Conservation (phyloP, 805 yeast genomes). For the Naumovozyma baii region DNA sequence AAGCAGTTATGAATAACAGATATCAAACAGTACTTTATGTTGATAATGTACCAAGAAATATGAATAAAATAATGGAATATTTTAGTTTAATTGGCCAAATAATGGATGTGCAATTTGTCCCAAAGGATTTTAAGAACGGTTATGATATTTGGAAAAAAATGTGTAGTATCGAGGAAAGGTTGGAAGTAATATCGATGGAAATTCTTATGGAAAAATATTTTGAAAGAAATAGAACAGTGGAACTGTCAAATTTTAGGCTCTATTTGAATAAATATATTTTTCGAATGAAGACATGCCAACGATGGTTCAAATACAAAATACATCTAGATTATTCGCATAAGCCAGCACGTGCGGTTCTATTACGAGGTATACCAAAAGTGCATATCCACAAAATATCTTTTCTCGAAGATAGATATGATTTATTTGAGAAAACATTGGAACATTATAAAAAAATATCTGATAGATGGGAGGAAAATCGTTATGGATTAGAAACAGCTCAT, state of each 20-base stretch:
- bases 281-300: background rate
- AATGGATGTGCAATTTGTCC: conserved; percentile 50
- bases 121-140: conserved; percentile 34
- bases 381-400: background rate
- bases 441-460: conserved; percentile 3
- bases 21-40: conserved; percentile 32
- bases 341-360: background rate
- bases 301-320: background rate
- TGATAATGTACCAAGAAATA: conserved; percentile 38
- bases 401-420: conserved; percentile 3
- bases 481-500: background rate
- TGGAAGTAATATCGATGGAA: conserved; percentile 36
- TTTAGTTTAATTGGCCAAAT: conserved; percentile 38
- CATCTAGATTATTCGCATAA: too few relatives aligned
- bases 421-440: conserved; percentile 2
- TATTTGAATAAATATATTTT: background rate
- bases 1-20: conserved; percentile 25
- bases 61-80: conserved; percentile 12
- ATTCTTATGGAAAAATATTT: conserved; percentile 23
- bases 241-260: conserved; percentile 4
- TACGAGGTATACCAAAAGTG: background rate
- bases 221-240: conserved; percentile 7
- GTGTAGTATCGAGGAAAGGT: conserved; percentile 18
- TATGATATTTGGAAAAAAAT: conserved; percentile 27
- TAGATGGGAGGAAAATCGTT: conserved; percentile 4